A percentile compares a stretch with the other conserved stretches of the same genome.
Conservation (phyloP, 2,329 filamentous ascomycete genomes). For the Cladosporium sp. region DNA sequence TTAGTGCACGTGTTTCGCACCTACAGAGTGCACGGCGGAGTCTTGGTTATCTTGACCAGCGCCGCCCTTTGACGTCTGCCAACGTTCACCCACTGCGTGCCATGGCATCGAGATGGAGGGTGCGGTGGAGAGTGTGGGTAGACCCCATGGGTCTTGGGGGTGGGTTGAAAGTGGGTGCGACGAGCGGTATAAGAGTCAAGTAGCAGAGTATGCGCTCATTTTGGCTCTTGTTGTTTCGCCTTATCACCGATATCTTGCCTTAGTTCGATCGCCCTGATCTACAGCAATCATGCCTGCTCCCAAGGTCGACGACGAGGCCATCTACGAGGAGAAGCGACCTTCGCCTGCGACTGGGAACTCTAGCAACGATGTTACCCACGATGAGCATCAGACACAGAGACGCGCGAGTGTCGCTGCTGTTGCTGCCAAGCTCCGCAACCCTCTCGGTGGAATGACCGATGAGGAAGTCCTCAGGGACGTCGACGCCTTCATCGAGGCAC, state of each 20-base stretch:
- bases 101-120: slow-evolving; percentile 15
- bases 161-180: slow-evolving; percentile 6
- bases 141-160: slow-evolving; percentile 18
- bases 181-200: slow-evolving; percentile 17
- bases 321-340: slow-evolving; percentile 19
- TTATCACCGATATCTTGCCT: slow-evolving; percentile 2
- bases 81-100: slow-evolving; percentile 12
- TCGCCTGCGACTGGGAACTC: slow-evolving; percentile 21
- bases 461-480: slow-evolving; percentile 32
- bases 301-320: slow-evolving; percentile 20
- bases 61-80: slow-evolving; percentile 19
- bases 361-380: slow-evolving; percentile 22
- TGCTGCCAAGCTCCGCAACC: slow-evolving; percentile 32
- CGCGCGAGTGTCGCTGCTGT: slow-evolving; percentile 27
- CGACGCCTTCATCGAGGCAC: slow-evolving; percentile 29
- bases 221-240: slow-evolving; percentile 4
- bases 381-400: slow-evolving; percentile 8
- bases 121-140: slow-evolving; percentile 10
- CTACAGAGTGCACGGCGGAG: slow-evolving; percentile 1
- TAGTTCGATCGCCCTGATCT: slow-evolving; percentile 5
- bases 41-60: slow-evolving; percentile 5
- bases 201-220: neutral
- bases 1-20: slow-evolving; percentile 5
- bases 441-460: slow-evolving; percentile 34
- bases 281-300: slow-evolving; percentile 21